These are phyloP conservation scores for Talaromyces sp. DNA, from an alignment of 2,329 filamentous ascomycete genomes.

Conservation along the genomic window DNA sequence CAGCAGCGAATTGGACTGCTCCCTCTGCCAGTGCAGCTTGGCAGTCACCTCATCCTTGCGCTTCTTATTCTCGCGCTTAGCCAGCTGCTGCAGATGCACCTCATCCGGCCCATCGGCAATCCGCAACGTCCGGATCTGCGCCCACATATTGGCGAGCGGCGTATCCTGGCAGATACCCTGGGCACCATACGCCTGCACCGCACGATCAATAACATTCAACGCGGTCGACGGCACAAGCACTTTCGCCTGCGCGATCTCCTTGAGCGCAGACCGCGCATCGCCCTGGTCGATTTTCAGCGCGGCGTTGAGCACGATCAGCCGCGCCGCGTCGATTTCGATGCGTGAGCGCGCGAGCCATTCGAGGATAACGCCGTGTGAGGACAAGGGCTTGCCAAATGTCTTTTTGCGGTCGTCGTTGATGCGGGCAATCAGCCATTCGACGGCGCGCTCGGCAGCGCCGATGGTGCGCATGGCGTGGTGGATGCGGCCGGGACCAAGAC, in stretches of 20 bases:
- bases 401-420: constrained; percentile 90
- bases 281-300: constrained; percentile 89
- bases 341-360: constrained; percentile 91
- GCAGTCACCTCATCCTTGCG: constrained; percentile 38
- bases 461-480: constrained; percentile 97
- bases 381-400: constrained; percentile 81
- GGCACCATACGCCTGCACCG: constrained; percentile 86
- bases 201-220: constrained; percentile 85
- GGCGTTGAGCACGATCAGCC: constrained; percentile 86
- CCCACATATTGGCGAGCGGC: constrained; percentile 79
- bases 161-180: constrained; percentile 93
- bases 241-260: constrained; percentile 94
- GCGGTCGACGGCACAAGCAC: constrained; percentile 79
- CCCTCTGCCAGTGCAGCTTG: constrained; percentile 40
- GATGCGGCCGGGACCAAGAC: constrained; percentile 90
- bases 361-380: constrained; percentile 87
- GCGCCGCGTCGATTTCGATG: constrained; percentile 88
- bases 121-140: constrained; percentile 71
- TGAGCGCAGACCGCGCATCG: constrained; percentile 82
- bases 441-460: constrained; percentile 80
- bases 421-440: constrained; percentile 91
- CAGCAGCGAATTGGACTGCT: constrained; percentile 34
- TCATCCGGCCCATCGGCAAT: constrained; percentile 94
- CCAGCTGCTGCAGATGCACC: constrained; percentile 66
- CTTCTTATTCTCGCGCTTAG: constrained; percentile 52